Evolutionary conservation across 2,329 filamentous ascomycete species (phyloP), one percentile per base, ranked within the genome.

Genomic region (Nannizziopsis barbatae): DNA sequence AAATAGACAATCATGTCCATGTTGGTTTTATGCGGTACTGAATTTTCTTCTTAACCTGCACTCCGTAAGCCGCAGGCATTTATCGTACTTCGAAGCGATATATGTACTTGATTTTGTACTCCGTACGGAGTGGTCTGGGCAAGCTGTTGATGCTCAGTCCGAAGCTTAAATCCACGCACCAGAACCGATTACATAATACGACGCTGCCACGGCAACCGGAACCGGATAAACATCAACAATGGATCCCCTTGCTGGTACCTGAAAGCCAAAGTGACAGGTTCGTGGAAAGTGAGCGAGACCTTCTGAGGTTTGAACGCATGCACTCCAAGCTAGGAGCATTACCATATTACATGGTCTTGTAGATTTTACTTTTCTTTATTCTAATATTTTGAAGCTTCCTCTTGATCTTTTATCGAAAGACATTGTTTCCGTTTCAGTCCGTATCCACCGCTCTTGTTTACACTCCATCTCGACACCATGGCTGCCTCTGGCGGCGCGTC

Each of bases 401-500:
- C 14, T 47, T 39, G 14, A 14, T 37, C n/a, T 27, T 36, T 37
- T 32, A 38, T 38, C 22, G 9, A n/a, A 18, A 31, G 27, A 22
- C 30, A 22, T 14, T 35, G 9, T 42, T n/a, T 11, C 36, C 4
- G 7, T 27, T 27, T 7, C 22, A 27, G 22, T 27, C 9, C n/a
- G n/a, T 33, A n/a, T n/a, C 33, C 33, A 38, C 12, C 11, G 30
- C 15, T 30, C 14, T 46, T 45, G 42, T 49, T 47, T 50, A 45
- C 47, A 42, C 22, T 39, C 14, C 32, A 27, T 33, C 37, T 32
- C 22, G 20, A 30, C 41, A 47, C 42, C 32, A 73, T 73, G 70
- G 62, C 64, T 53, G 58, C 62, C 50, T 56, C 65, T 42, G 67
- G 64, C 52, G 69, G 69, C 55, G 67, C 71, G 52, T 73, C 71